phyloP scores from a whole-genome alignment of 2,329 filamentous ascomycete genomes.

The Westerdykella sp. region DNA sequence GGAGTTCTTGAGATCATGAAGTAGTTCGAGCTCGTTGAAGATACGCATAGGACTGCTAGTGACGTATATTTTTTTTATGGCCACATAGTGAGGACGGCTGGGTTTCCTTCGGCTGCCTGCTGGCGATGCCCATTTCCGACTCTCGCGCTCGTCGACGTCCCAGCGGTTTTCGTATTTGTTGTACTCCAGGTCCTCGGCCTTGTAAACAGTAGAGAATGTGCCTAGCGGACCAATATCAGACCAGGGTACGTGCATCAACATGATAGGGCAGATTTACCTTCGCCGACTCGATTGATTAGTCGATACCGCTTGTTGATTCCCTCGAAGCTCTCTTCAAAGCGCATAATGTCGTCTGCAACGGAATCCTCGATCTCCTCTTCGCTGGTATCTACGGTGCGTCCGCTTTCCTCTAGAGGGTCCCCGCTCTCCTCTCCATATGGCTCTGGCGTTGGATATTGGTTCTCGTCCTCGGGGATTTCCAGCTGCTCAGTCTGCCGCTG shows the following conservation, averaged over 20 bases:
- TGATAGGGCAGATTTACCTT: slow-evolving; percentile 55
- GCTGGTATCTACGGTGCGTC: slow-evolving; percentile 41
- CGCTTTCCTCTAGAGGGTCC: slow-evolving; percentile 46
- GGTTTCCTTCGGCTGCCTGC: slow-evolving; percentile 50
- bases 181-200: slow-evolving; percentile 88
- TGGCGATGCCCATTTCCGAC: slow-evolving; percentile 63
- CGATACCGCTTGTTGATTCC: slow-evolving; percentile 80
- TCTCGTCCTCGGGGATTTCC: slow-evolving; percentile 23
- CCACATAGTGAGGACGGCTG: slow-evolving; percentile 67
- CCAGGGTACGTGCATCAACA: slow-evolving; percentile 21
- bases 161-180: slow-evolving; percentile 78
- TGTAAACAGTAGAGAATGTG: slow-evolving; percentile 98
- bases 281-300: slow-evolving; percentile 92
- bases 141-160: slow-evolving; percentile 65
- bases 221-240: slow-evolving; percentile 49
- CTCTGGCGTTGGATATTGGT: slow-evolving; percentile 35
- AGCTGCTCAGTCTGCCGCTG: slow-evolving; percentile 23
- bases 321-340: slow-evolving; percentile 73
- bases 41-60: slow-evolving; percentile 92
- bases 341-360: slow-evolving; percentile 81
- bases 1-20: slow-evolving; percentile 78
- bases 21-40: slow-evolving; percentile 89
- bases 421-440: slow-evolving; percentile 44
- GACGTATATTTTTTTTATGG: slow-evolving; percentile 99
- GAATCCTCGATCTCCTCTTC: slow-evolving; percentile 57